Evolutionary conservation across 176 grass and related monocot species (phyloP), one percentile per base, ranked within the genome.

Genomic region (Phyllostachys edulis): DNA sequence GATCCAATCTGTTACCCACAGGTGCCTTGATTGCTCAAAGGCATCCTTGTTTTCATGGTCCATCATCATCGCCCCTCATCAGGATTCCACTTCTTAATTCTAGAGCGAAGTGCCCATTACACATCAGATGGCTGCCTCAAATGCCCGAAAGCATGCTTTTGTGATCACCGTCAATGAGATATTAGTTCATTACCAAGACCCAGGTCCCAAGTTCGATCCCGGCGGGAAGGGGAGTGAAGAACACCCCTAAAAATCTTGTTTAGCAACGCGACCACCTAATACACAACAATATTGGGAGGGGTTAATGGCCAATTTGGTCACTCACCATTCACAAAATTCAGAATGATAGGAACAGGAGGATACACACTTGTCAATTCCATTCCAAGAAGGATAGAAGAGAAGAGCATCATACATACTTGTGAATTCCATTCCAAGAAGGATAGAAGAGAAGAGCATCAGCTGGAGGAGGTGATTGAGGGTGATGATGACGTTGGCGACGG

Each of bases 11-110:
- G 36, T 63, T 78, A 62, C 32, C 64, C 42, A 64, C 10, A 78
- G 41, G 16, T 61, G 64, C 75, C 26, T 78, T 20, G 12, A 63
- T 61, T 24, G 62, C 50, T 76, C 41, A 45, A 76, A 70, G 63
- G 63, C 42, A 17, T 13, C 7, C 49, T 85, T 70, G 54, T 71
- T 36, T 81, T 18, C 27, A 75, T 12, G 24, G 60, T 63, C 36
- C 6, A 63, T 89, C 63, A 76, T 85, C 88, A 89, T 69, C 3
- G 42, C 82, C 62, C 63, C 21, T 7, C 20, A 37, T 44, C 2
- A 14, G 40, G 5, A 36, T 64, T 10, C 7, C 37, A 21, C 16
- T 13, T 34, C 4, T 23, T 69, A 18, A 6, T 46, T 57, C 6
- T 16, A 55, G 59, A 20, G 7, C 12, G 14, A 20, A 38, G 16